These are phyloP conservation scores for Rosa lucieae DNA, from an alignment of 306 rosid species.

Conservation along the genomic window DNA sequence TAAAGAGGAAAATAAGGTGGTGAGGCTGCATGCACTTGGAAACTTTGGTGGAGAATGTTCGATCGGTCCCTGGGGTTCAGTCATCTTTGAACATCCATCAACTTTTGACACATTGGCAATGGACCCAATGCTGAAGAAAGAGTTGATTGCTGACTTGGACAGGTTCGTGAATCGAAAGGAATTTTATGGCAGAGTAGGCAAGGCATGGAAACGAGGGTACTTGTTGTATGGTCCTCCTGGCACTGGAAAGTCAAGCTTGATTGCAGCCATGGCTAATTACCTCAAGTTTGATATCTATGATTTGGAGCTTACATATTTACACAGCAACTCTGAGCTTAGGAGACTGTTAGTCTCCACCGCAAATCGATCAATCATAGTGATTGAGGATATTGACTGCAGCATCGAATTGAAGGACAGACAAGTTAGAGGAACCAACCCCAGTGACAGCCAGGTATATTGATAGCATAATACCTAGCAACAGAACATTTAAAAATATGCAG, in stretches of 20 bases:
- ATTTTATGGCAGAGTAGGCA: constrained; percentile 43
- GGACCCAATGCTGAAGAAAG: constrained; percentile 37
- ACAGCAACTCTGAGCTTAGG: constrained; percentile 20
- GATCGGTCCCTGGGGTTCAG: constrained; percentile 22
- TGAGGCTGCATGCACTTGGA: constrained; percentile 34
- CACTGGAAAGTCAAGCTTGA: constrained; percentile 55
- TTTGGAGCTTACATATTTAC: constrained; percentile 41
- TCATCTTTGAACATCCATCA: constrained; percentile 39
- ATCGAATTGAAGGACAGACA: constrained; percentile 35
- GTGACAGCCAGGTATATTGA: constrained; percentile 25
- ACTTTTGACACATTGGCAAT: constrained; percentile 45
- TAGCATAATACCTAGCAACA: neutral
- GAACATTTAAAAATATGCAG: neutral
- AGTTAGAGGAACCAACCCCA: neutral
- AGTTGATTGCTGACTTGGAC: constrained; percentile 42
- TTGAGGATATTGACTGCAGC: constrained; percentile 57
- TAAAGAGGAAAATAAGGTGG: constrained; percentile 20
- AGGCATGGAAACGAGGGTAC: constrained; percentile 61
- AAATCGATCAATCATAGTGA: constrained; percentile 48
- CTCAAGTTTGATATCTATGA: constrained; percentile 55
- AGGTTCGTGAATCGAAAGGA: constrained; percentile 35
- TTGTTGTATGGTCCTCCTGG: constrained; percentile 60
- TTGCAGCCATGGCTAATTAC: constrained; percentile 55
- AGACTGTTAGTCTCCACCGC: constrained; percentile 38
- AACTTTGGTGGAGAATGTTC: neutral